Evolutionary conservation across 2,329 filamentous ascomycete genomes (phyloP).

Genomic region (Ceratocystis colombiana): DNA sequence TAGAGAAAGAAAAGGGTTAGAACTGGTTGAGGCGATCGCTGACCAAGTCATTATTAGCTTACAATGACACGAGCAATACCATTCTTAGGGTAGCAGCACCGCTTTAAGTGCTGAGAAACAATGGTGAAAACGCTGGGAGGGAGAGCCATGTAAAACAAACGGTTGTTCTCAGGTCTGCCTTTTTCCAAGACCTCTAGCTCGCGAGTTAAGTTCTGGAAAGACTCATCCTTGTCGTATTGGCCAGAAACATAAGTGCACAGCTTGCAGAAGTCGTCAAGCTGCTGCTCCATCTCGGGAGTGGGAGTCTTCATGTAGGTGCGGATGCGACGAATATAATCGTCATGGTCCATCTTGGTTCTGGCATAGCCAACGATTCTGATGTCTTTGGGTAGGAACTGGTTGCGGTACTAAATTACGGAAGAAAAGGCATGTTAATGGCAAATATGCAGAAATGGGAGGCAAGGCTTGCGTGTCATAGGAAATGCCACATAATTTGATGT

Average conservation of each 20-base stretch:
- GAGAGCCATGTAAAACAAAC: constrained; percentile 98
- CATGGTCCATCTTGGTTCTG: constrained; percentile 97
- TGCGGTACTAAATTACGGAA: constrained; percentile 61
- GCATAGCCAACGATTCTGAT: constrained; percentile 98
- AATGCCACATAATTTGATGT: background rate
- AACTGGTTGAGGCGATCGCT: constrained; percentile 20
- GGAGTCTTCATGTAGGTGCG: constrained; percentile 98
- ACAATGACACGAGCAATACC: constrained; percentile 93
- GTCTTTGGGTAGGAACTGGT: constrained; percentile 96
- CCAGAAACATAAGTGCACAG: constrained; percentile 92
- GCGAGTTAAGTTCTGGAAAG: constrained; percentile 74
- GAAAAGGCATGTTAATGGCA: constrained; percentile 1
- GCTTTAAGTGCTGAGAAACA: constrained; percentile 94
- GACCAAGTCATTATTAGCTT: constrained; percentile 33
- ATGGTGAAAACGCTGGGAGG: constrained; percentile 96
- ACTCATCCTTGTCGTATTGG: constrained; percentile 95
- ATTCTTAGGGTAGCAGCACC: constrained; percentile 85
- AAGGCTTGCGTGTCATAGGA: constrained; percentile 19
- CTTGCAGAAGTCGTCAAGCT: constrained; percentile 78
- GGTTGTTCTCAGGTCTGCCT: constrained; percentile 70
- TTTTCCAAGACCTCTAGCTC: constrained; percentile 80
- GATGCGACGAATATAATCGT: constrained; percentile 87
- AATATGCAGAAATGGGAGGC: constrained; percentile 16
- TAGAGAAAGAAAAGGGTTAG: constrained; percentile 27
- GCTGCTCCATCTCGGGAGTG: constrained; percentile 92